Conservation (phyloP, 345 rosid species). For the Carallia pectinifolia region DNA sequence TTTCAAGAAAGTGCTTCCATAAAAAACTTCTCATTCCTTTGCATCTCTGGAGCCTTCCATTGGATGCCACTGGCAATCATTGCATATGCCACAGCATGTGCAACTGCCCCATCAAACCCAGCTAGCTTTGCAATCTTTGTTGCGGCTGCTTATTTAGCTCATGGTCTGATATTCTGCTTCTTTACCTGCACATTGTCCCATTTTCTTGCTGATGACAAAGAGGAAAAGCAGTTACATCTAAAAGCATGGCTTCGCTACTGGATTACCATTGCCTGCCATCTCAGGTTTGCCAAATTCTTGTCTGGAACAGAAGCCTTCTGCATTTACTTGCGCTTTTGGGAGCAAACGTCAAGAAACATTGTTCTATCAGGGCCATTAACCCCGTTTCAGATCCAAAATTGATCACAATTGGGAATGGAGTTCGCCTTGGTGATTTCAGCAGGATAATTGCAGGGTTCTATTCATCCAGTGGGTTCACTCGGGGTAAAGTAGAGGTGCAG, state of each 20-base stretch:
- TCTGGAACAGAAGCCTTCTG: constrained; percentile 69
- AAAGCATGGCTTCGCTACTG: constrained; percentile 49
- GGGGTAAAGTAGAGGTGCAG: constrained; percentile 40
- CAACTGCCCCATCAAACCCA: constrained; percentile 27
- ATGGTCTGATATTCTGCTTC: constrained; percentile 53
- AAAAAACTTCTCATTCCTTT: constrained; percentile 40
- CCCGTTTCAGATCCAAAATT: constrained; percentile 50
- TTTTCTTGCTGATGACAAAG: constrained; percentile 34
- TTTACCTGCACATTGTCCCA: constrained; percentile 39
- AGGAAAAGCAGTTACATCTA: constrained; percentile 25
- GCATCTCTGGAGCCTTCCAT: constrained; percentile 58
- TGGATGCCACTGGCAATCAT: constrained; percentile 54
- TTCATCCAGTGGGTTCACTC: constrained; percentile 36
- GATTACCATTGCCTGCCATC: constrained; percentile 55
- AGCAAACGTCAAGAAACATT: constrained; percentile 47
- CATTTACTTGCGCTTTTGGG: constrained; percentile 55
- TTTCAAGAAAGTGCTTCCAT: constrained; percentile 37
- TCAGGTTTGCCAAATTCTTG: constrained; percentile 56
- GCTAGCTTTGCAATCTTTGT: constrained; percentile 32
- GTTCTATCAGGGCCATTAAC: constrained; percentile 69
- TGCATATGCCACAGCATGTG: constrained; percentile 47
- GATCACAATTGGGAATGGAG: constrained; percentile 49
- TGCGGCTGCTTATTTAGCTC: constrained; percentile 41
- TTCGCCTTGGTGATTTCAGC: constrained; percentile 68
- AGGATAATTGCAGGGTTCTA: constrained; percentile 47